Percentiles rank a stretch among this genome's conserved stretches.
Conservation (phyloP, 1,284 basidiomycete species). For the Trichosporon ovoides region DNA sequence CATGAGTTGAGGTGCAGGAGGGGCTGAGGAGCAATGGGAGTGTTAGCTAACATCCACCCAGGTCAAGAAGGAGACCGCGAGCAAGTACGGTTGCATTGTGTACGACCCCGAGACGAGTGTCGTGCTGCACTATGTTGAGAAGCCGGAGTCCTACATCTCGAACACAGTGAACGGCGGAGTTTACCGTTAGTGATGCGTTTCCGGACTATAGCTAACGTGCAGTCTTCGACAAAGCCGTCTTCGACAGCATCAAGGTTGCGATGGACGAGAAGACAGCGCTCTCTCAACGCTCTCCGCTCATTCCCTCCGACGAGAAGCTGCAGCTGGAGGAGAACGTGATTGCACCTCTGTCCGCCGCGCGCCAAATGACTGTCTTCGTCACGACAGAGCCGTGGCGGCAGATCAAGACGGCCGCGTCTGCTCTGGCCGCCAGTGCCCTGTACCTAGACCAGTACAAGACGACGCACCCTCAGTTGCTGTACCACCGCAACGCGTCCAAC, state of each 20-base stretch:
- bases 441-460: constrained; percentile 45
- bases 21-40: no score
- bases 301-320: constrained; percentile 51
- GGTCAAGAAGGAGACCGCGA: constrained; percentile 51
- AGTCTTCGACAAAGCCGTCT: constrained; percentile 53
- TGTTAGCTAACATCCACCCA: constrained; percentile 11
- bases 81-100: constrained; percentile 53
- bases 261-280: constrained; percentile 52
- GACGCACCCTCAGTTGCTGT: constrained; percentile 38
- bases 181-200: constrained; percentile 35
- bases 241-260: constrained; percentile 53
- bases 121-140: constrained; percentile 53
- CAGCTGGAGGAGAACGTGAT: constrained; percentile 55
- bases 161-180: constrained; percentile 53
- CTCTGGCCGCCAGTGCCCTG: constrained; percentile 52
- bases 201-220: constrained; percentile 5
- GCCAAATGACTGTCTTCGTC: constrained; percentile 53
- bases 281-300: constrained; percentile 48
- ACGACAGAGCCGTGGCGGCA: constrained; percentile 53
- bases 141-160: constrained; percentile 53
- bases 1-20: no score
- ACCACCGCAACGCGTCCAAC: constrained; percentile 15
- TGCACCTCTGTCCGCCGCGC: constrained; percentile 49
- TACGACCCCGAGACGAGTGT: constrained; percentile 47
- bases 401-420: constrained; percentile 55